Conservation (phyloP, 805 yeast genomes). For the Candida morakotiae region DNA sequence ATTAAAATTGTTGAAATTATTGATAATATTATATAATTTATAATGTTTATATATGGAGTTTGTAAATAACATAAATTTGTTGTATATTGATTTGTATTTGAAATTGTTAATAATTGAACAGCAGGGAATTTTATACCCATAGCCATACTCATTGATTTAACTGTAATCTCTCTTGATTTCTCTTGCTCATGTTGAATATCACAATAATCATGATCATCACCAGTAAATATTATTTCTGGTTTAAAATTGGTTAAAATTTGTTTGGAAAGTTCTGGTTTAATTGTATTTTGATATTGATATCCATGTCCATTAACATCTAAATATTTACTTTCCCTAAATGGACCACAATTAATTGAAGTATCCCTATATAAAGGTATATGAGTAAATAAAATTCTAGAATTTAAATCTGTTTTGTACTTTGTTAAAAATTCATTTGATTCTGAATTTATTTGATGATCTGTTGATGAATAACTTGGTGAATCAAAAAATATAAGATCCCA, state of each 20-base stretch:
- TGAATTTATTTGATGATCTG: constrained; percentile 34
- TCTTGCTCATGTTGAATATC: constrained; percentile 52
- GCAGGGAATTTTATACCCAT: constrained; percentile 40
- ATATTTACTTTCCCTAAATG: constrained; percentile 62
- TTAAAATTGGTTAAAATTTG: constrained; percentile 52
- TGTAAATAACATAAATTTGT: constrained; percentile 44
- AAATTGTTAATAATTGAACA: constrained; percentile 28
- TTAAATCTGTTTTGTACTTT: constrained; percentile 7
- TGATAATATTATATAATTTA: constrained; percentile 34
- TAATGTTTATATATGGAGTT: constrained; percentile 41
- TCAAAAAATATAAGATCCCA: constrained; percentile 53
- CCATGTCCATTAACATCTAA: constrained; percentile 60
- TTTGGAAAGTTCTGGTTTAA: constrained; percentile 54
- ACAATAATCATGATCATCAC: constrained; percentile 98
- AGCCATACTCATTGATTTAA: constrained; percentile 38
- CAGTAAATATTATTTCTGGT: constrained; percentile 75
- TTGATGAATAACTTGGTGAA: constrained; percentile 72
- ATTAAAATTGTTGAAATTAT: constrained; percentile 24
- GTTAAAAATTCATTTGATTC: constrained; percentile 53
- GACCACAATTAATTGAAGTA: constrained; percentile 66
- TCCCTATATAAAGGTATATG: constrained; percentile 87
- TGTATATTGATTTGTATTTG: constrained; percentile 18
- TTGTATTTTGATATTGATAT: constrained; percentile 81
- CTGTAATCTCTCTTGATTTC: constrained; percentile 30
- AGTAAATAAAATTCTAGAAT: constrained; percentile 66